Percentiles rank a stretch among this genome's conserved stretches.
These are phyloP conservation scores for Oidiodendron maius DNA, from an alignment of 495 filamentous ascomycete genomes.

Conservation along the genomic window DNA sequence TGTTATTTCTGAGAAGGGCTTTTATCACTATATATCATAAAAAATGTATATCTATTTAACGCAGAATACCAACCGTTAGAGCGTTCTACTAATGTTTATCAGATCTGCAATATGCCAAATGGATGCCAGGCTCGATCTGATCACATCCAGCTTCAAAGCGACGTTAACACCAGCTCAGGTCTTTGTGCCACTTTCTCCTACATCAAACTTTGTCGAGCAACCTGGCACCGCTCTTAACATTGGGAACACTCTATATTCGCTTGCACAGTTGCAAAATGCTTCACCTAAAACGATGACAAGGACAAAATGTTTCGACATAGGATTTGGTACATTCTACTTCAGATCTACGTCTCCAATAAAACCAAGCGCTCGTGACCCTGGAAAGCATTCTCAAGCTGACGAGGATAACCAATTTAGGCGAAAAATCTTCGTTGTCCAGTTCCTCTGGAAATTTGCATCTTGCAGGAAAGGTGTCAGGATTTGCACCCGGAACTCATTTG, in stretches of 20 bases:
- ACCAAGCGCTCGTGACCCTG: neutral
- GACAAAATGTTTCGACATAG: no score
- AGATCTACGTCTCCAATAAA: neutral
- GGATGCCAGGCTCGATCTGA: conserved; percentile 2
- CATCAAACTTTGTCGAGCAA: no score
- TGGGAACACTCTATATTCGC: no score
- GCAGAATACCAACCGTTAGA: no score
- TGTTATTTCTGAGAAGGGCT: neutral
- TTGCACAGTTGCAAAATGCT: no score
- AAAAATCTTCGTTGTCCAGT: neutral
- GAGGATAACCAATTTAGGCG: no score
- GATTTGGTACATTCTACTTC: neutral
- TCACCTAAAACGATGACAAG: no score
- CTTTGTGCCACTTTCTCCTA: no score
- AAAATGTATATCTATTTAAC: no score
- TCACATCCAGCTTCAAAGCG: neutral
- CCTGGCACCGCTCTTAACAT: no score
- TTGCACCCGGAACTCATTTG: conserved; percentile 2
- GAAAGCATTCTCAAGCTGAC: no score
- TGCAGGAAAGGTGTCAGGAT: conserved; percentile 2
- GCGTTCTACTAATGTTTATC: neutral
- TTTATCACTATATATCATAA: neutral
- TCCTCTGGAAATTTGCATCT: conserved; percentile 3
- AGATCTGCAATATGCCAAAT: conserved; percentile 6
- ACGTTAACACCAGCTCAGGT: no score